Percentiles rank a stretch among this genome's conserved stretches.
Conservation (phyloP, 768 basidiomycete genomes). For the Trametes cubensis region DNA sequence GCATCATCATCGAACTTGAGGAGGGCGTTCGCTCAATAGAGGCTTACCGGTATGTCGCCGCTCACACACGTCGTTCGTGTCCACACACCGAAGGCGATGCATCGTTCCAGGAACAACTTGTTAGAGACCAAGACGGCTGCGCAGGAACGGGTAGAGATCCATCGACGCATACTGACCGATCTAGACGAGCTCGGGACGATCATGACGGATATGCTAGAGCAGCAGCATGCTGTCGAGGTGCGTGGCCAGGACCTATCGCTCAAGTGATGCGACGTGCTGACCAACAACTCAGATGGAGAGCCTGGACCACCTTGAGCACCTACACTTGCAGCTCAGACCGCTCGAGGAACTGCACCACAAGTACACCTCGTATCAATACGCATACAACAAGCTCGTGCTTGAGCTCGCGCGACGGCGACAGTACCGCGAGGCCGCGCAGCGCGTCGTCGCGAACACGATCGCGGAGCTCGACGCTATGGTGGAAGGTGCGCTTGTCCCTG, state of each 20-base stretch:
- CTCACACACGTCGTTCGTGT: not conserved
- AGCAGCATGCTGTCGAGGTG: slow-evolving; percentile 72
- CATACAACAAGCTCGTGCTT: slow-evolving; percentile 72
- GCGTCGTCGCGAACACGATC: slow-evolving; percentile 67
- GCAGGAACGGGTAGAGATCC: slow-evolving; percentile 52
- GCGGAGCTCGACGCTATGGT: slow-evolving; percentile 64
- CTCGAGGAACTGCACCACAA: slow-evolving; percentile 67
- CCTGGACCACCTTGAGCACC: slow-evolving; percentile 52
- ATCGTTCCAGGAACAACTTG: slow-evolving; percentile 51
- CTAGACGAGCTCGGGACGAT: slow-evolving; percentile 79
- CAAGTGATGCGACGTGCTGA: slow-evolving; percentile 2
- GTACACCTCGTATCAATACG: slow-evolving; percentile 69
- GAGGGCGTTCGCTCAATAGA: slow-evolving; percentile 56
- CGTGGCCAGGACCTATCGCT: slow-evolving; percentile 9
- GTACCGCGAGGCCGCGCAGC: slow-evolving; percentile 67
- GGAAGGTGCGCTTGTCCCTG: slow-evolving; percentile 49
- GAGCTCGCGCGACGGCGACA: slow-evolving; percentile 72
- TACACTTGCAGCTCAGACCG: slow-evolving; percentile 63
- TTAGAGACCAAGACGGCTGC: slow-evolving; percentile 44
- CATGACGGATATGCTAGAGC: slow-evolving; percentile 75
- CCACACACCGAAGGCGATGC: not conserved
- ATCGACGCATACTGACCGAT: slow-evolving; percentile 56
- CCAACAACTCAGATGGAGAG: slow-evolving; percentile 46
- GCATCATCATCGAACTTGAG: slow-evolving; percentile 75
- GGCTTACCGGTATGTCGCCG: slow-evolving; percentile 53